Base-by-base conservation (phyloP, 164 flowering plant genomes). In the Vitis rupestris region DNA sequence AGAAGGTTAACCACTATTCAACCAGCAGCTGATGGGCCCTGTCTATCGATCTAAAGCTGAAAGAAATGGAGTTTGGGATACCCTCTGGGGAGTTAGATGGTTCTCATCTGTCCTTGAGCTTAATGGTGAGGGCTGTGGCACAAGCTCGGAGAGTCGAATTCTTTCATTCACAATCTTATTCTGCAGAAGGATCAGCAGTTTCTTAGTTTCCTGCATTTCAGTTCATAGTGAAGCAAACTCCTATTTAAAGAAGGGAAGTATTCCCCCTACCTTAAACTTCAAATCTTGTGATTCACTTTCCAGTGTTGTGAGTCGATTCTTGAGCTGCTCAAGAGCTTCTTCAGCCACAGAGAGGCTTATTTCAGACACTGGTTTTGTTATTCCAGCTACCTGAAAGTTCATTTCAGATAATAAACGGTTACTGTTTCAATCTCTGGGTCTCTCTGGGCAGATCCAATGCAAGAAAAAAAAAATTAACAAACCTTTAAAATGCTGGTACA, bases 401-500 rank as follows among this genome's bases (percentile, higher is more conserved):
- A 49, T 11, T 59, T 61, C 30, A 17, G 68, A 57, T 12, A 12
- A 63, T 63, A 51, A 27, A 6, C 4, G 10, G 2, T 10, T 49
- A 7, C 16, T 47, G 15, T 55, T 47, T 37, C 27, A 23, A 23
- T 23, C 27, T 23, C 27, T 37, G 44, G 44, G 27, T 23, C 27
- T 37, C 44, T 37, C 44, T 37, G 44, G 2, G 44, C 44, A 37
- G 44, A 37, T 0, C 44, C 8, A 59, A 17, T 50, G 14, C 16
- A 48, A 47, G 57, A 44, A 17, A 30, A 16, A 15, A 16, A n/a
- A 59, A 14, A 12, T 54, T 31, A 4, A 56, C 75, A 23, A n/a
- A 91, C 98, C 98, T 91, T 89, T 63, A 94, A 72, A 78, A 92
- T 82, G 79, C 82, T 84, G 65, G 93, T 94, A 74, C 91, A 90